A percentile compares a stretch with the other conserved stretches of the same genome.
Evolutionary conservation across 164 flowering plant species (phyloP).

Genomic region (Tinospora cordifolia): DNA sequence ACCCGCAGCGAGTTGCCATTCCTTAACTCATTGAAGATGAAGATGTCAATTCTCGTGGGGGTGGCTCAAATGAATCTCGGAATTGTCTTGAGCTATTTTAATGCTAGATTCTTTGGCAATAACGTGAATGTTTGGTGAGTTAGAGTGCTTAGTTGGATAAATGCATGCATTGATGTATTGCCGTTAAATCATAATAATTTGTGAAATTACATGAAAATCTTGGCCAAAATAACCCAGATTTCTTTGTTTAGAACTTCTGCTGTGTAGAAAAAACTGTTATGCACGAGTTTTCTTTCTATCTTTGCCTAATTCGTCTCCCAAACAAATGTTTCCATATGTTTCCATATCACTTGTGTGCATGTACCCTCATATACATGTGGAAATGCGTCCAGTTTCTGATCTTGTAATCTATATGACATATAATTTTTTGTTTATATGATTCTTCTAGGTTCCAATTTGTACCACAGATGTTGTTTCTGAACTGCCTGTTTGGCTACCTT

Average conservation of each 20-base stretch:
- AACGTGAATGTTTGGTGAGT: slow-evolving; percentile 69
- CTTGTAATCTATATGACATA: neutral
- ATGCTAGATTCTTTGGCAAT: slow-evolving; percentile 65
- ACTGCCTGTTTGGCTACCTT: slow-evolving; percentile 88
- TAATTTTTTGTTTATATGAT: neutral
- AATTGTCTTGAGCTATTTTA: slow-evolving; percentile 76
- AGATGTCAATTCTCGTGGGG: slow-evolving; percentile 95
- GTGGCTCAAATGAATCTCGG: slow-evolving; percentile 98
- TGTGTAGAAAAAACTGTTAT: neutral
- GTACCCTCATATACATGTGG: neutral
- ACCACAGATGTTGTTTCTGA: slow-evolving; percentile 87
- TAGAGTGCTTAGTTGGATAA: slow-evolving; percentile 1
- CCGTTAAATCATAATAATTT: neutral
- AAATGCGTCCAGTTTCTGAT: neutral
- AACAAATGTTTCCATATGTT: neutral
- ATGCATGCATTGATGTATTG: neutral
- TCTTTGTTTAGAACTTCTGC: neutral
- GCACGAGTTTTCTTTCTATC: neutral
- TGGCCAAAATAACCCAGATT: neutral
- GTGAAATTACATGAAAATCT: neutral
- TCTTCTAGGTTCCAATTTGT: slow-evolving; percentile 84
- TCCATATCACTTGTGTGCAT: neutral
- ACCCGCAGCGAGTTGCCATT: slow-evolving; percentile 86
- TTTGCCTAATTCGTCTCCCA: neutral
- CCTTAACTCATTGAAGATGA: slow-evolving; percentile 96